Conservation (phyloP, 2,329 filamentous ascomycete genomes). For the Zymoseptoria brevis region DNA sequence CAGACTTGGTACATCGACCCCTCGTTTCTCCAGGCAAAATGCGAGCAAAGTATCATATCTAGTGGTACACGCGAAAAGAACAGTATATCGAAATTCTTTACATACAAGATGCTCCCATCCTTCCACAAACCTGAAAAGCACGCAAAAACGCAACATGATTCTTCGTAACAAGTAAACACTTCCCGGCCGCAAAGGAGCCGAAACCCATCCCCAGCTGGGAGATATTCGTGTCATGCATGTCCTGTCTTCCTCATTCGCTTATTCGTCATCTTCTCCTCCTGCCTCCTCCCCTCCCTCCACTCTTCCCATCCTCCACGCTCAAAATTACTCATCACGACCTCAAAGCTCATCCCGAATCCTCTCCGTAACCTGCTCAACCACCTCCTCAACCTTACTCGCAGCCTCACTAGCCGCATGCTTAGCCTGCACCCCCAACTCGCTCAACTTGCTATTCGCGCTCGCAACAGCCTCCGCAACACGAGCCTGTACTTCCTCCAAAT, state of each 20-base stretch:
- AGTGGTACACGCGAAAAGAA: not conserved
- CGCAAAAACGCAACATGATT: not conserved
- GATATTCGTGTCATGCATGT: not conserved
- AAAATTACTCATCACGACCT: conserved; percentile 6
- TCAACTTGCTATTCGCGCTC: conserved; percentile 37
- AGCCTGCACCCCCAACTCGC: conserved; percentile 31
- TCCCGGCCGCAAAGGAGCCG: not conserved
- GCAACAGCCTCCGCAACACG: conserved; percentile 36
- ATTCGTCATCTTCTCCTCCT: not conserved
- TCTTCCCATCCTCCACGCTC: not conserved
- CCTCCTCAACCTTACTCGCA: conserved; percentile 29
- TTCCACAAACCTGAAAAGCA: not conserved
- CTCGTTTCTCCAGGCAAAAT: no score
- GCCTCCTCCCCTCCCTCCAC: not conserved
- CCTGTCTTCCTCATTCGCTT: not conserved
- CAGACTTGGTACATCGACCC: no score
- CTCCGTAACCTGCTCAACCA: conserved; percentile 38
- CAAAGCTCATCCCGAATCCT: conserved; percentile 48
- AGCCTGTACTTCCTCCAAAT: conserved; percentile 38
- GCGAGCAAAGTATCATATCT: no score
- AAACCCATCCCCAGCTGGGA: not conserved
- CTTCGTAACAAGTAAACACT: not conserved
- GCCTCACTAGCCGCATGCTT: conserved; percentile 29
- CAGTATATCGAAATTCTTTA: not conserved
- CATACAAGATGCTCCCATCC: not conserved